phyloP scores from a whole-genome alignment of 2,329 filamentous ascomycete species.

The Metarhizium anisopliae region DNA sequence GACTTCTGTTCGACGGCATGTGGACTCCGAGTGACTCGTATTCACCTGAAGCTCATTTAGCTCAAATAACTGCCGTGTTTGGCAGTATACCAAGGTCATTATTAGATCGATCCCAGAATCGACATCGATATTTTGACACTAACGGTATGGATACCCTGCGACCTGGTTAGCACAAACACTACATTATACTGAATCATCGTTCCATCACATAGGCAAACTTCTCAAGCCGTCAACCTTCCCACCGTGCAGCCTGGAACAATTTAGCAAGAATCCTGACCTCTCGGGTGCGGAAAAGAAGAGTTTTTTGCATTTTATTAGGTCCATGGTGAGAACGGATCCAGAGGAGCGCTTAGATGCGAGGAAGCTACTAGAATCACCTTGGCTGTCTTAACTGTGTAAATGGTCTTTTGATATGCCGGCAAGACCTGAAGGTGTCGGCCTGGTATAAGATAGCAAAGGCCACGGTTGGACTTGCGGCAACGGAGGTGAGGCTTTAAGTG shows the following conservation, averaged over 20 bases:
- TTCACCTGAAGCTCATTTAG: constrained; percentile 15
- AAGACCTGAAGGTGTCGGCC: too few relatives aligned
- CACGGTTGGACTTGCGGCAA: too few relatives aligned
- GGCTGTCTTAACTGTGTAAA: constrained; percentile 1
- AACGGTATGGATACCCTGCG: neutral
- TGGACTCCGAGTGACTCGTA: constrained; percentile 12
- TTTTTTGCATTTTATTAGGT: constrained; percentile 8
- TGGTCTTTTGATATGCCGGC: neutral
- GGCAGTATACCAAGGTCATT: constrained; percentile 10
- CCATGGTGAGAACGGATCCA: constrained; percentile 8
- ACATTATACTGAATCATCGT: constrained; percentile 1
- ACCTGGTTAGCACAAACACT: neutral
- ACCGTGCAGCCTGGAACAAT: constrained; percentile 4
- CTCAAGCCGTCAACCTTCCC: constrained; percentile 8
- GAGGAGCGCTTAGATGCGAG: constrained; percentile 7
- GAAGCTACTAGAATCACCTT: constrained; percentile 5
- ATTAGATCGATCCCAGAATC: neutral
- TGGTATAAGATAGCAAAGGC: too few relatives aligned
- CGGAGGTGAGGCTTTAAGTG: too few relatives aligned
- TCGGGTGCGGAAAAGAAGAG: constrained; percentile 2
- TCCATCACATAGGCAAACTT: constrained; percentile 6
- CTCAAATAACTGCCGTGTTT: constrained; percentile 14
- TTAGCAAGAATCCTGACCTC: constrained; percentile 5
- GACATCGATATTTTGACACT: neutral
- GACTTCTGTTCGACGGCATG: constrained; percentile 14